Evolutionary conservation across 805 yeast genomes (phyloP), one percentile per base, ranked within the genome.

Genomic region (Spathaspora arborariae): DNA sequence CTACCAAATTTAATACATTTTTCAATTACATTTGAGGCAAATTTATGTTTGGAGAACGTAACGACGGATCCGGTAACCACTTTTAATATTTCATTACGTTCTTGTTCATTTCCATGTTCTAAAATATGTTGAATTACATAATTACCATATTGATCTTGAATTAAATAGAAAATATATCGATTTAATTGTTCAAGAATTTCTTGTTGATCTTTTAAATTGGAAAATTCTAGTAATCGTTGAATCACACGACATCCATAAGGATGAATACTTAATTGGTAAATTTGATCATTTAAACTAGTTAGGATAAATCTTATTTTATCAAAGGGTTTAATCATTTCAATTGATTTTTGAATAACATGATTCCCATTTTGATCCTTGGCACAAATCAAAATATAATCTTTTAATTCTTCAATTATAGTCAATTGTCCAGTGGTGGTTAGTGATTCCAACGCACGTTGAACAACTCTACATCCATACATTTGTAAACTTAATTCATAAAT

Each of bases 241-340:
- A 94, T 87, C 2, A 94, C 99, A 46, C 99, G 79, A 67, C 99
- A 94, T 18, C 99, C 99, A 65, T 94, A 94, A 1, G 97, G 95
- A 67, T 94, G 97, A 0, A 96, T 86, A 0, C 97, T 86, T 52
- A 94, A 73, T 59, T 87, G 95, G 59, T 88, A 87, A 44, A 90
- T 85, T 50, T 79, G 84, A 51, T 78, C 79, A 49, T 74, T 78
- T 53, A 94, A 75, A 24, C 90, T 80, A 27, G 80, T 82, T 57
- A 89, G 74, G 41, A 94, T 81, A 56, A 89, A 91, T 33, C 81
- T 76, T 47, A 89, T 78, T 39, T 76, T 68, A 20, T 74, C 80
- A 48, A 87, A 80, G 4, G 96, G 94, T 26, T 40, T 39, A 43
- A 91, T 81, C 49, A 80, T 72, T 67, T 94, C 99, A 55, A 94